Conservation (phyloP, 306 rosid species). For the Cotoneaster glaucophyllus region DNA sequence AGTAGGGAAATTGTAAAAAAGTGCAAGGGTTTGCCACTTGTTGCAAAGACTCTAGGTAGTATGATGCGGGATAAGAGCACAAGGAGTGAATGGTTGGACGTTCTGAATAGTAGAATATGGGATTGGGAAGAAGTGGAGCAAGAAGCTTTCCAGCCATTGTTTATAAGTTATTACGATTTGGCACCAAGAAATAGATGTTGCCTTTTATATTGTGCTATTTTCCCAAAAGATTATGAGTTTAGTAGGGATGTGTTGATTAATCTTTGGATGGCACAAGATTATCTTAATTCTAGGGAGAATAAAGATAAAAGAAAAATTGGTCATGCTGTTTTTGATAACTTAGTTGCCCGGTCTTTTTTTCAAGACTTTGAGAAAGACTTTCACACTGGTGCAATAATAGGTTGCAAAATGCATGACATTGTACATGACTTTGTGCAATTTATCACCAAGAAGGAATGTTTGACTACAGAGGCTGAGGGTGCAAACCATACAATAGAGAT, state of each 20-base stretch:
- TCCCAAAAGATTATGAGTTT: neutral
- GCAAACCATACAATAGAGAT: neutral
- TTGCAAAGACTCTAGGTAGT: slow-evolving; percentile 7
- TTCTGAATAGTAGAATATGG: neutral
- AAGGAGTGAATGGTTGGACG: neutral
- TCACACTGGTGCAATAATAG: too few relatives aligned
- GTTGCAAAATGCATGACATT: neutral
- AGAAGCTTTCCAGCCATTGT: neutral
- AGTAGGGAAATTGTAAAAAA: neutral
- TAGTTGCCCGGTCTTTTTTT: neutral
- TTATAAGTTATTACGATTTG: neutral
- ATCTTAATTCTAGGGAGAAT: neutral
- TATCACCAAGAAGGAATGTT: neutral
- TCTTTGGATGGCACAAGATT: neutral
- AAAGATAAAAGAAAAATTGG: neutral
- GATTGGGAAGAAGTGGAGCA: neutral
- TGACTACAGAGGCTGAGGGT: accelerated
- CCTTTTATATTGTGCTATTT: neutral
- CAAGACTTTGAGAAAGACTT: neutral
- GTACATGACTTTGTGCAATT: neutral
- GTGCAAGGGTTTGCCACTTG: neutral
- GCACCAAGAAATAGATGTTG: neutral
- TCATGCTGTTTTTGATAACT: neutral
- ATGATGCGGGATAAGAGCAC: neutral
- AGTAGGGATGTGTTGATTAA: neutral